Base-by-base conservation (phyloP, 768 basidiomycete species). In the Rubroboletus pulcherrimus region DNA sequence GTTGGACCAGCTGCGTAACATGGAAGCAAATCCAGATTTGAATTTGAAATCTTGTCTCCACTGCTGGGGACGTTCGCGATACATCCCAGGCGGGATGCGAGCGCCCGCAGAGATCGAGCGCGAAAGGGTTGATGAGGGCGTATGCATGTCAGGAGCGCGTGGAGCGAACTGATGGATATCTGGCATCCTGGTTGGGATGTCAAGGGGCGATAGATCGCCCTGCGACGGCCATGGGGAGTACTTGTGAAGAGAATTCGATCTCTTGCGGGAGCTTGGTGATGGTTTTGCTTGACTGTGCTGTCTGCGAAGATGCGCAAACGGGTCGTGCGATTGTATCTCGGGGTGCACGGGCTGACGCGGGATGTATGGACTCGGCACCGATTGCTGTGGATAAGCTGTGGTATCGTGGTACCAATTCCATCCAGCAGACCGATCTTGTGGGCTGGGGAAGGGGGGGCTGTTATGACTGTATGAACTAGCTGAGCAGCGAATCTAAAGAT, bases 31-130 rank as follows among this genome's bases (percentile, higher is more conserved):
- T 1, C 63, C 62, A 10, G 67, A 69, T 21, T 66, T 71, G 53
- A 72, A 71, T 50, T 61, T 72, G 56, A 72, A 71, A 57, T 67
- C 71, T 12, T 57, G 55, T 48, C 70, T 63, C 70, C 71, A 71
- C 7, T 60, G 58, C 42, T 60, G 61, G 3, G 70, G 69, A 9
- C 61, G 67, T 29, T 69, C 70, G 24, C 48, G 57, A 39, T 54
- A 60, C 42, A 57, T 40, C 10, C 42, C 33, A 7, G 52, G 57
- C 5, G 60, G 64, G 5, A 56, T 44, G 7, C 35, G 59, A 33
- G 64, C 57, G 21, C 55, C 42, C 3, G 53, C 53, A 19, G 64
- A 54, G 29, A 40, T 49, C 5, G 65, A 54, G 42, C 42, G 63
- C 1, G 68, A 66, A 5, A 62, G 45, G 46, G 63, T 62, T 0